phyloP scores from a whole-genome alignment of 2,329 filamentous ascomycete species.

The Pseudocercospora fijiensis region DNA sequence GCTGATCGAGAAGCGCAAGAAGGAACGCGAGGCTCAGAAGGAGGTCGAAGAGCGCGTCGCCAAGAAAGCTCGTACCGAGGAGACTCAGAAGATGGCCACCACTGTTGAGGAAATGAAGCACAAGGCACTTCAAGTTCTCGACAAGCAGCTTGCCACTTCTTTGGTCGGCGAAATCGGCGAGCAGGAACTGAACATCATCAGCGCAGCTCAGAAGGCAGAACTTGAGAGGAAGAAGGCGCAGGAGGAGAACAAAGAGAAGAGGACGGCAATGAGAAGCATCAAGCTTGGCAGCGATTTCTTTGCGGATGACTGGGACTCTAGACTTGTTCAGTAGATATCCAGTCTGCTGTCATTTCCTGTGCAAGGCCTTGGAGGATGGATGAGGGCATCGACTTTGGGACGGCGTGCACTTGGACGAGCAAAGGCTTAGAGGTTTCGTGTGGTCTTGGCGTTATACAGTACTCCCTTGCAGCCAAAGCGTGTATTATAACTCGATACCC shows the following conservation, averaged over 20 bases:
- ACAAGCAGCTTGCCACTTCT: slow-evolving; percentile 42
- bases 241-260: slow-evolving; percentile 28
- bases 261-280: slow-evolving; percentile 27
- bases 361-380: background rate
- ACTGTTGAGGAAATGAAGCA: slow-evolving; percentile 39
- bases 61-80: slow-evolving; percentile 37
- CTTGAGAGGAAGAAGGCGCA: slow-evolving; percentile 25
- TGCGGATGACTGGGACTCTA: slow-evolving; percentile 35
- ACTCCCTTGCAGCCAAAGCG: background rate
- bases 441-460: background rate
- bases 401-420: background rate
- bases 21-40: slow-evolving; percentile 34
- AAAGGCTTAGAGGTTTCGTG: background rate
- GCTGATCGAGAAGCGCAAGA: slow-evolving; percentile 41
- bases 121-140: slow-evolving; percentile 43
- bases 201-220: slow-evolving; percentile 38
- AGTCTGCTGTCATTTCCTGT: background rate
- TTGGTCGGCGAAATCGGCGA: slow-evolving; percentile 40
- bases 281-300: slow-evolving; percentile 29
- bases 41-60: slow-evolving; percentile 28
- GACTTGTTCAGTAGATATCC: slow-evolving; percentile 18
- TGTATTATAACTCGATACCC: slow-evolving; percentile 2
- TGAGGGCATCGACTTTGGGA: background rate
- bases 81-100: slow-evolving; percentile 35
- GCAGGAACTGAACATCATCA: slow-evolving; percentile 38